These are phyloP conservation scores for Claviceps digitariae DNA, from an alignment of 2,329 filamentous ascomycete species.

Conservation along the genomic window DNA sequence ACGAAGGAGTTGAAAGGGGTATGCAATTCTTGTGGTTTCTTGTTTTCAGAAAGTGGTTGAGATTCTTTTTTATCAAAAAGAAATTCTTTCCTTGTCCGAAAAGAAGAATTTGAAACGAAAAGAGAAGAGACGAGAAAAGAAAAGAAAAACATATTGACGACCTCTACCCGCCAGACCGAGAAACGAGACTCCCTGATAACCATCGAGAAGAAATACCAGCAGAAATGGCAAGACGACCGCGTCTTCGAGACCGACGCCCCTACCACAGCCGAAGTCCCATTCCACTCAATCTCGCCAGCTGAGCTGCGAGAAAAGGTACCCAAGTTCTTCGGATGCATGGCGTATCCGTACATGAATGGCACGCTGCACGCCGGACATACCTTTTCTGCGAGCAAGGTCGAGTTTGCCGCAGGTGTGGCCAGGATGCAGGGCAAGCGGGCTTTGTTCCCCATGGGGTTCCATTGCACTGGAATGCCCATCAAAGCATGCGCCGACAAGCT, in stretches of 20 bases:
- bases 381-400: conserved; percentile 85
- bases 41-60: too few species aligned
- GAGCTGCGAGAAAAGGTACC: conserved; percentile 70
- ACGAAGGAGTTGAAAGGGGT: conserved; percentile 48
- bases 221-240: conserved; percentile 35
- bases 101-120: not conserved
- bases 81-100: too few species aligned
- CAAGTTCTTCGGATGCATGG: conserved; percentile 67
- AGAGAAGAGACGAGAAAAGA: too few species aligned
- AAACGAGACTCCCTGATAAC: conserved; percentile 73
- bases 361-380: conserved; percentile 82
- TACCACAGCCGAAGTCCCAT: conserved; percentile 60
- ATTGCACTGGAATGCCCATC: conserved; percentile 91
- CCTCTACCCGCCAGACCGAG: conserved; percentile 47
- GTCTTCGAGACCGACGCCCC: conserved; percentile 84
- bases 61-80: too few species aligned
- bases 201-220: conserved; percentile 85
- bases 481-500: conserved; percentile 96
- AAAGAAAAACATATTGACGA: not conserved
- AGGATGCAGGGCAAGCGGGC: conserved; percentile 82
- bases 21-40: conserved; percentile 13
- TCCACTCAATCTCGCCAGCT: conserved; percentile 56
- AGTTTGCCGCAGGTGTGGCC: conserved; percentile 77
- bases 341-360: conserved; percentile 65
- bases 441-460: conserved; percentile 86